Evolutionary conservation across 2,329 filamentous ascomycete species (phyloP).

Genomic region (Sporothrix schenckii): DNA sequence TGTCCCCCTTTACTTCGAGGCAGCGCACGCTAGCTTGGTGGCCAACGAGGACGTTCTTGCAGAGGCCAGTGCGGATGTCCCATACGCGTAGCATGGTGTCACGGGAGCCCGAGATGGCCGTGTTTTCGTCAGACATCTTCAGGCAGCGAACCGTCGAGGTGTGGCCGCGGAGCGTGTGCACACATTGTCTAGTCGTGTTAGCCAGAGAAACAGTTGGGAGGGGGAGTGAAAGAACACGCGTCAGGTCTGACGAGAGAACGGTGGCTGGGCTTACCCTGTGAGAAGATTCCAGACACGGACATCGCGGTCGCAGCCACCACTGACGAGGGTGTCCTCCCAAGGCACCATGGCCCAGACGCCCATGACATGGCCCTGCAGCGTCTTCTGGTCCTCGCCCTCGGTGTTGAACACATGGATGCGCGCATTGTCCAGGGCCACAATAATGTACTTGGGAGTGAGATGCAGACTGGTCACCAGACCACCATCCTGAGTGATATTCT

Average conservation of each 20-base stretch:
- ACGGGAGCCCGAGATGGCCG: constrained; percentile 92
- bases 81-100: constrained; percentile 94
- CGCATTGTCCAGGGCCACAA: constrained; percentile 95
- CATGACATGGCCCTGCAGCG: constrained; percentile 94
- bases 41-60: constrained; percentile 87
- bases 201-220: constrained; percentile 29
- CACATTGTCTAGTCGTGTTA: constrained; percentile 60
- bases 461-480: constrained; percentile 96
- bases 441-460: constrained; percentile 92
- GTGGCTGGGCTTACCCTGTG: constrained; percentile 69
- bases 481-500: constrained; percentile 93
- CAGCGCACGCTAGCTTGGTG: constrained; percentile 96
- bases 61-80: constrained; percentile 87
- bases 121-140: constrained; percentile 94
- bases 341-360: constrained; percentile 99
- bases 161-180: constrained; percentile 87
- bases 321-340: constrained; percentile 93
- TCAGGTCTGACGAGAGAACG: background rate
- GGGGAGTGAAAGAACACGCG: background rate
- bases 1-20: constrained; percentile 92
- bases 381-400: constrained; percentile 83
- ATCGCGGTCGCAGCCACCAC: constrained; percentile 93
- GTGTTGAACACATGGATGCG: constrained; percentile 98
- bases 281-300: constrained; percentile 96
- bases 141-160: constrained; percentile 95